These are phyloP conservation scores for Ocimum tenuiflorum DNA, from an alignment of 257 asterid species.

Conservation along the genomic window DNA sequence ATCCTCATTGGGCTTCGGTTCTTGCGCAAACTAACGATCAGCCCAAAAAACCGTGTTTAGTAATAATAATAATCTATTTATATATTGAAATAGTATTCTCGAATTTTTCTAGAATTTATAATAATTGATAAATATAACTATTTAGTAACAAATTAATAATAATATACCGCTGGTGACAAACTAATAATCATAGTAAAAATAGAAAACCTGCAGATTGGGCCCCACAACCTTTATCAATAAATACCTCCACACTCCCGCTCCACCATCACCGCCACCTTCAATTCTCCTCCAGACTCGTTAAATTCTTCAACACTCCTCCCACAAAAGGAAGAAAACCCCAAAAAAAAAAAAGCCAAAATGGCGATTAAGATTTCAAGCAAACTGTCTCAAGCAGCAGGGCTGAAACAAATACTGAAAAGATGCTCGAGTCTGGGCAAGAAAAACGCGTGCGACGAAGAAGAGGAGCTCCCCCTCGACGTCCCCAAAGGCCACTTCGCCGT, in stretches of 20 bases:
- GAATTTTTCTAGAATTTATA: too few relatives aligned
- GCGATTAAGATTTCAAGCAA: slow-evolving; percentile 33
- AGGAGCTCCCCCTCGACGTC: slow-evolving; percentile 37
- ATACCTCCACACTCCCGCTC: slow-evolving; percentile 29
- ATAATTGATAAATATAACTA: too few relatives aligned
- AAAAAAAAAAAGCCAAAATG: slow-evolving; percentile 12
- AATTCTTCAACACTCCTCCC: too few relatives aligned
- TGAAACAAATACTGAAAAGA: slow-evolving; percentile 37
- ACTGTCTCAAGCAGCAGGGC: slow-evolving; percentile 22
- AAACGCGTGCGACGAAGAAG: slow-evolving; percentile 27
- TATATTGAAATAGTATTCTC: too few relatives aligned
- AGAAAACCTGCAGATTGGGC: neutral
- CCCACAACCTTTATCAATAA: slow-evolving; percentile 18
- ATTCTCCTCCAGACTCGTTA: neutral
- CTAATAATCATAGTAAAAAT: too few relatives aligned
- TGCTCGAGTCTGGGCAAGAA: slow-evolving; percentile 44
- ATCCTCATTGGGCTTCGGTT: too few relatives aligned
- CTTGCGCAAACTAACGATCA: too few relatives aligned
- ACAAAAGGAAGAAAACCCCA: neutral
- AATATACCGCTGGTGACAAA: too few relatives aligned
- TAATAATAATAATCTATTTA: too few relatives aligned
- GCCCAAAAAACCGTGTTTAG: too few relatives aligned
- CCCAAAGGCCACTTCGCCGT: slow-evolving; percentile 48
- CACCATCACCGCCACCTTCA: slow-evolving; percentile 2
- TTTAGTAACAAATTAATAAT: too few relatives aligned